Evolutionary conservation across 148 eudicot species (phyloP).

Genomic region (Nepenthes mirabilis): DNA sequence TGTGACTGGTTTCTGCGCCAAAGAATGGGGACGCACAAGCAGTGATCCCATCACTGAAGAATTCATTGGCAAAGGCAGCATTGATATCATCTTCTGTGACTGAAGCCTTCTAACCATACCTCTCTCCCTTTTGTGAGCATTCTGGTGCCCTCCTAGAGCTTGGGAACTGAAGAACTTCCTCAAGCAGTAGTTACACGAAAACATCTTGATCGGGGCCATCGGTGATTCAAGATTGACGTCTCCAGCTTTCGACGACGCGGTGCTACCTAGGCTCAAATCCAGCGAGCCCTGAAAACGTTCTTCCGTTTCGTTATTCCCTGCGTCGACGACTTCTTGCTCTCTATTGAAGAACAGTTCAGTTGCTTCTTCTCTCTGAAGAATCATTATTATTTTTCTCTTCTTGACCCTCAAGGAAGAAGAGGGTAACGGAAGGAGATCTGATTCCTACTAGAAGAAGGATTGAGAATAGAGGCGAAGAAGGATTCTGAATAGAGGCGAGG

Average conservation of each 20-base stretch:
- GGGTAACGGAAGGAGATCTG: not conserved
- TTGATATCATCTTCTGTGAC: constrained; percentile 31
- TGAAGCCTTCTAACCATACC: constrained; percentile 46
- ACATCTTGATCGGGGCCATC: constrained; percentile 27
- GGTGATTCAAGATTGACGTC: constrained; percentile 12
- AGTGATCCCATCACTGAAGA: constrained; percentile 36
- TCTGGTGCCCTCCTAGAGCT: constrained; percentile 73
- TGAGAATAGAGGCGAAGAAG: not conserved
- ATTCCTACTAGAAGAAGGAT: not conserved
- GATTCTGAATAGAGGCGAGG: not conserved
- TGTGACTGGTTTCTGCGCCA: constrained; percentile 26
- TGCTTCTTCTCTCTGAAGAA: constrained; percentile 6
- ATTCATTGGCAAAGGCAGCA: constrained; percentile 22
- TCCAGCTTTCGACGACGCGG: constrained; percentile 1
- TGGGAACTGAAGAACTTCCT: constrained; percentile 74
- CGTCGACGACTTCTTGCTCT: constrained; percentile 10
- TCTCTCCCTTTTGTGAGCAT: constrained; percentile 14
- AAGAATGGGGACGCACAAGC: constrained; percentile 51
- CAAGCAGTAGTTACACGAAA: constrained; percentile 60
- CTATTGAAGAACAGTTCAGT: constrained; percentile 11
- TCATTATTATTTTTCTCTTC: constrained; percentile 6
- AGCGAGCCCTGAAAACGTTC: constrained; percentile 26
- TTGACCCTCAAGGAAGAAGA: not conserved
- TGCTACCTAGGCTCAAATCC: constrained; percentile 26
- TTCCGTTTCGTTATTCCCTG: constrained; percentile 1